Percentiles rank a stretch among this genome's conserved stretches.
Conservation (phyloP, 495 filamentous ascomycete species). For the Tuber aestivum region DNA sequence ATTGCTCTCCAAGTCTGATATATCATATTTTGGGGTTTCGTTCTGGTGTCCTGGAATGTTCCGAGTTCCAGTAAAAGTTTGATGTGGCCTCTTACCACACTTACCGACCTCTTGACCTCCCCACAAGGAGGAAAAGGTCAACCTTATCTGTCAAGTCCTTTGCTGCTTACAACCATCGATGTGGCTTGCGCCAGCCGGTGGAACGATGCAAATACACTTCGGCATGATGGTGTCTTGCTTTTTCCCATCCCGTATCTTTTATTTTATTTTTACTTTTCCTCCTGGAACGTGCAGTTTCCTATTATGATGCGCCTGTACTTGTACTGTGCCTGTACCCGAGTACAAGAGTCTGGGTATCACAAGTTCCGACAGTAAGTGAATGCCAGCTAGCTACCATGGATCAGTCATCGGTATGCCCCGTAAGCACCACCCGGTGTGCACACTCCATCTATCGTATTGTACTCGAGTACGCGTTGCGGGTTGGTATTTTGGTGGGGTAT, state of each 20-base stretch:
- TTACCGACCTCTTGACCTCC: too few species aligned
- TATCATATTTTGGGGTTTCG: too few species aligned
- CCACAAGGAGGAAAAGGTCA: not conserved
- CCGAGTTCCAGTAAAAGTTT: too few species aligned
- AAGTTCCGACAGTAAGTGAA: not conserved
- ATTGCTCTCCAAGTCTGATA: too few species aligned
- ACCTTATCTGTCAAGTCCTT: not conserved
- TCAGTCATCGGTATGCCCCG: not conserved
- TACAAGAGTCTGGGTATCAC: not conserved
- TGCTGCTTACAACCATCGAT: not conserved
- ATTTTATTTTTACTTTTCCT: not conserved
- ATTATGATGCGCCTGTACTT: not conserved
- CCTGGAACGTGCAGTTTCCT: not conserved
- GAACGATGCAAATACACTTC: not conserved
- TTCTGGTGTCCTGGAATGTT: too few species aligned
- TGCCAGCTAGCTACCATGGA: not conserved
- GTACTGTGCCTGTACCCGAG: not conserved
- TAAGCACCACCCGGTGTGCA: too few species aligned
- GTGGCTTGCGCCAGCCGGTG: not conserved
- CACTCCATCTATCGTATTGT: too few species aligned
- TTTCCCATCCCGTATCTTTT: not conserved
- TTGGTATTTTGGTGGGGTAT: not conserved
- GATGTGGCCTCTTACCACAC: too few species aligned
- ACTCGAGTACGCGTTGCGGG: too few species aligned
- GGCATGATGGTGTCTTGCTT: not conserved